Conservation (phyloP, 192 early-diverging fungal genomes). For the Borealophlyctis nickersoniae region DNA sequence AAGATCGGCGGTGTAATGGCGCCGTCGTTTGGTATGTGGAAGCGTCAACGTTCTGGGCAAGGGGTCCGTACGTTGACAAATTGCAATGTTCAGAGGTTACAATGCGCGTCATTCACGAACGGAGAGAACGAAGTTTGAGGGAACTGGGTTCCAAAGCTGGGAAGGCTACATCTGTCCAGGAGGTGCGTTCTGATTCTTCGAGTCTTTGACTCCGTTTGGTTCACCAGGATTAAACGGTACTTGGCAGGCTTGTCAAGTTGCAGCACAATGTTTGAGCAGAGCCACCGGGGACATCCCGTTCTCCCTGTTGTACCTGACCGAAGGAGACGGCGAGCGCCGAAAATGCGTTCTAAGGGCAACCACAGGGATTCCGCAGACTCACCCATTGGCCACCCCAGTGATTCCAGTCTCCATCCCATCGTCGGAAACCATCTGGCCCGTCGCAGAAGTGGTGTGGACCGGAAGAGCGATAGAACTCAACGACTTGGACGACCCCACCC, state of each 20-base stretch:
- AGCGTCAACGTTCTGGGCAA: not conserved
- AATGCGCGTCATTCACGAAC: conserved; percentile 12
- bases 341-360: not conserved
- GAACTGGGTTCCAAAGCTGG: conserved; percentile 16
- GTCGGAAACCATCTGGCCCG: not conserved
- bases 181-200: no score
- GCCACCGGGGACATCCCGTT: conserved; percentile 17
- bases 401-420: not conserved
- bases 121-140: conserved; percentile 5
- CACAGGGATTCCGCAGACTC: not conserved
- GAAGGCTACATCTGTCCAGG: not conserved
- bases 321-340: conserved; percentile 3
- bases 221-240: no score
- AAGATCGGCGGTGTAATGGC: not conserved
- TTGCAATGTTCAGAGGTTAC: not conserved
- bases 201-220: no score
- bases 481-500: not conserved
- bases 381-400: conserved; percentile 6
- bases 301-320: conserved; percentile 15
- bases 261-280: conserved; percentile 1
- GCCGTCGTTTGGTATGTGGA: not conserved
- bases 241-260: conserved; percentile 16
- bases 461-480: conserved; percentile 3
- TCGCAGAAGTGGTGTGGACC: not conserved
- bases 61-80: not conserved